Evolutionary conservation across 2,329 filamentous ascomycete species (phyloP).

Genomic region (Lanzia echinophila): DNA sequence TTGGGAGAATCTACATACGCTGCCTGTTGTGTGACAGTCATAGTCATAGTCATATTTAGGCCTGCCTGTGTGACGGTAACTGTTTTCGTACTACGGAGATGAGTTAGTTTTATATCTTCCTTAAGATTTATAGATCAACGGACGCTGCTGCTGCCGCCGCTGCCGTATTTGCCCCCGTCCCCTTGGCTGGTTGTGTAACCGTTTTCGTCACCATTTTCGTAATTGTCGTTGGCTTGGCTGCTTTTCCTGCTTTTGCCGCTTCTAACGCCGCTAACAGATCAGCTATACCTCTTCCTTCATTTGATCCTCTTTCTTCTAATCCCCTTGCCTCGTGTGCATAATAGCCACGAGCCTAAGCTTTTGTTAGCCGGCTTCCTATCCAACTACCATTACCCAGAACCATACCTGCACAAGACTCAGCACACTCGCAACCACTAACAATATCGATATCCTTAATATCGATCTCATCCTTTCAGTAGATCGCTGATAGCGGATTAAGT

Average conservation of each 20-base stretch:
- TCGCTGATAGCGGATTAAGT: slow-evolving; percentile 3
- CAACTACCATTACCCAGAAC: neutral
- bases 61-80: slow-evolving; percentile 35
- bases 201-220: slow-evolving; percentile 30
- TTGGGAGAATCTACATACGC: no score
- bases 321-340: neutral
- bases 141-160: slow-evolving; percentile 9
- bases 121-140: neutral
- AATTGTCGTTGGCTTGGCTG: slow-evolving; percentile 28
- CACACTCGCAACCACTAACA: slow-evolving; percentile 16
- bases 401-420: slow-evolving; percentile 20
- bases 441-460: slow-evolving; percentile 16
- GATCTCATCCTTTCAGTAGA: slow-evolving; percentile 19
- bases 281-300: slow-evolving; percentile 1
- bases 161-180: slow-evolving; percentile 2
- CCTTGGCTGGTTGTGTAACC: slow-evolving; percentile 19
- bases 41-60: slow-evolving; percentile 13
- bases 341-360: neutral
- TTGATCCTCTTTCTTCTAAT: neutral
- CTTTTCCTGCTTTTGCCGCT: slow-evolving; percentile 7
- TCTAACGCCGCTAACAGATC: slow-evolving; percentile 20
- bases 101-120: neutral
- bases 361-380: neutral
- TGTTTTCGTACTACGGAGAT: slow-evolving; percentile 23
- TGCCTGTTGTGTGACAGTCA: slow-evolving; percentile 10